A percentile compares a stretch with the other conserved stretches of the same genome.
Evolutionary conservation across 306 rosid species (phyloP).

Genomic region (Acacia acuminata): DNA sequence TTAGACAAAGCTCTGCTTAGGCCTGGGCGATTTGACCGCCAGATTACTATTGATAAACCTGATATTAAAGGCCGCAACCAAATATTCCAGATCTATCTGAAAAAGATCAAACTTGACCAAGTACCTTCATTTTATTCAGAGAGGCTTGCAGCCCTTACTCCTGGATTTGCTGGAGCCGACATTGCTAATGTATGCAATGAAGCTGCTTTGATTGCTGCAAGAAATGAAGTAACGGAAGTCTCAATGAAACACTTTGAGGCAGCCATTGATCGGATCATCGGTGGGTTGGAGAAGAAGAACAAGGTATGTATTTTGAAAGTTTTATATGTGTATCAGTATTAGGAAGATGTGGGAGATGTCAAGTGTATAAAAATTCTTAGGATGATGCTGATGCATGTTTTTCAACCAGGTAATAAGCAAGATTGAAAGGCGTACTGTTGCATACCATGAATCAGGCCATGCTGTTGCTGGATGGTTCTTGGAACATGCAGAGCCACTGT

Average conservation of each 20-base stretch:
- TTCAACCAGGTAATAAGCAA: slow-evolving; percentile 83
- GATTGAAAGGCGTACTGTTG: slow-evolving; percentile 90
- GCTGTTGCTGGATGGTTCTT: slow-evolving; percentile 97
- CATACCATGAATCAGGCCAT: slow-evolving; percentile 97
- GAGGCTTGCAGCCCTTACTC: slow-evolving; percentile 96
- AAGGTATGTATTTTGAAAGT: slow-evolving; percentile 46
- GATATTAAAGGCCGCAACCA: slow-evolving; percentile 92
- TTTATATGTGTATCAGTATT: not conserved
- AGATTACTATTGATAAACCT: slow-evolving; percentile 74
- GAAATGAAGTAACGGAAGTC: slow-evolving; percentile 58
- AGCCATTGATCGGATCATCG: slow-evolving; percentile 91
- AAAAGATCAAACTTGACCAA: slow-evolving; percentile 83
- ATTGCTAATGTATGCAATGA: slow-evolving; percentile 97
- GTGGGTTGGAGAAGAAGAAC: slow-evolving; percentile 98
- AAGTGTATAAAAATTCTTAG: not conserved
- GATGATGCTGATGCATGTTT: slow-evolving; percentile 23
- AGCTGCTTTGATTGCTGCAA: slow-evolving; percentile 97
- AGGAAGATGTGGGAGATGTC: slow-evolving; percentile 1
- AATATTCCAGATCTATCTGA: slow-evolving; percentile 83
- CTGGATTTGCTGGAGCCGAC: slow-evolving; percentile 99
- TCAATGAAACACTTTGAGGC: slow-evolving; percentile 84
- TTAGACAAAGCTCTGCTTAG: slow-evolving; percentile 90
- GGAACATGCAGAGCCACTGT: slow-evolving; percentile 80
- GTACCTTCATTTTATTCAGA: slow-evolving; percentile 84
- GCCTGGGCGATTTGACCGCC: slow-evolving; percentile 98